These are phyloP conservation scores for Metarhizium anisopliae DNA, from an alignment of 2,329 filamentous ascomycete genomes.

Conservation along the genomic window DNA sequence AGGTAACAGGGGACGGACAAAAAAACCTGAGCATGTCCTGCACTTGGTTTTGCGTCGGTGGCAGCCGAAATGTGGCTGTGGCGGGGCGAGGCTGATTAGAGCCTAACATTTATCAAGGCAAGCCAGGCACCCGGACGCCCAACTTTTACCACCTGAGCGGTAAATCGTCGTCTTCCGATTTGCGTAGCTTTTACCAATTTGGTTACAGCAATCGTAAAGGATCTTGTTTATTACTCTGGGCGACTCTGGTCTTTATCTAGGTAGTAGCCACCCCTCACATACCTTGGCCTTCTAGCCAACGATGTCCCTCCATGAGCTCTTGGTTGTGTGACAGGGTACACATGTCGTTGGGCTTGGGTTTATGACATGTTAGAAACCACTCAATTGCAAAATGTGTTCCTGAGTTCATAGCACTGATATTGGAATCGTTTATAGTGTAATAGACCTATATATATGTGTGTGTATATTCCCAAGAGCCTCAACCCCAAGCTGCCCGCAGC, in stretches of 20 bases:
- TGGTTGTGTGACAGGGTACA: background rate
- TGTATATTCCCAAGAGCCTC: background rate
- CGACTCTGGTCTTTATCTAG: no score
- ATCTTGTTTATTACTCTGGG: background rate
- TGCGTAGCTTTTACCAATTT: background rate
- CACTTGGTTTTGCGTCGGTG: background rate
- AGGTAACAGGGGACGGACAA: background rate
- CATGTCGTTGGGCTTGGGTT: no score
- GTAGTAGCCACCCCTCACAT: no score
- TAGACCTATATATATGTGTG: background rate
- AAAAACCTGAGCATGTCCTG: background rate
- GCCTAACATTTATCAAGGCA: no score
- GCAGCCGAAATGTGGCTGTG: background rate
- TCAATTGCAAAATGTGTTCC: background rate
- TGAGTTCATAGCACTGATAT: background rate
- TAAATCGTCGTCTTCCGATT: background rate
- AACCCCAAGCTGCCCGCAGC: slow-evolving; percentile 5
- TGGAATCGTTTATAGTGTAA: background rate
- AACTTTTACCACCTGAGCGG: no score
- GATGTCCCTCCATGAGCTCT: background rate
- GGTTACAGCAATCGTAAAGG: background rate
- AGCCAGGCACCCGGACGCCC: no score
- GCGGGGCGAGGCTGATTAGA: background rate
- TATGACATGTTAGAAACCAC: background rate
- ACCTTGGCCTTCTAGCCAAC: no score